Conservation (phyloP, 73 alveolate species). For the Tetrahymena malaccensis region DNA sequence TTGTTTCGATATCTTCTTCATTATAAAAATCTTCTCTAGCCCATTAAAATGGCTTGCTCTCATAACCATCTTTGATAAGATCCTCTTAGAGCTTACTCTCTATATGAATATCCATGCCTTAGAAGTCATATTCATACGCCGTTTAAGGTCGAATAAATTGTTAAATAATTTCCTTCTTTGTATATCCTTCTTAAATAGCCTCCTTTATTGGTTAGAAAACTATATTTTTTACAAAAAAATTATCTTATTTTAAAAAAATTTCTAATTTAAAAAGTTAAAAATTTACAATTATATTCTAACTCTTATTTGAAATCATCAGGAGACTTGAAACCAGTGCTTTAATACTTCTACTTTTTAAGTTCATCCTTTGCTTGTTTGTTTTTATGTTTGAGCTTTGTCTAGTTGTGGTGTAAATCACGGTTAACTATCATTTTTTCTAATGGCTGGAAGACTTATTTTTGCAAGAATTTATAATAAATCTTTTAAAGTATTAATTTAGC, state of each 20-base stretch:
- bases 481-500: too few species aligned
- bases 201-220: neutral
- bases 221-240: neutral
- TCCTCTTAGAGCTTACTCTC: neutral
- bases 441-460: neutral
- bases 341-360: neutral
- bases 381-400: neutral
- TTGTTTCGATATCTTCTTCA: neutral
- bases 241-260: neutral
- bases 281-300: neutral
- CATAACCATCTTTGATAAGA: neutral
- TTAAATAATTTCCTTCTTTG: neutral
- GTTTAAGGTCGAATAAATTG: neutral
- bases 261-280: neutral
- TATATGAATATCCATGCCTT: neutral
- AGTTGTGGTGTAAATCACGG: neutral
- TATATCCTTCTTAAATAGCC: neutral
- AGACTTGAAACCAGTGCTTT: neutral
- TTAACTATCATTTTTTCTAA: neutral
- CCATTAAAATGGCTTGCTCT: neutral
- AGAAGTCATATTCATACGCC: neutral
- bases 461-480: neutral
- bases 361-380: neutral
- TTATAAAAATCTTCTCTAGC: neutral
- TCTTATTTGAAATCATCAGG: neutral